Evolutionary conservation across 257 asterid genomes (phyloP).

Genomic region (Hygrophila difformis): DNA sequence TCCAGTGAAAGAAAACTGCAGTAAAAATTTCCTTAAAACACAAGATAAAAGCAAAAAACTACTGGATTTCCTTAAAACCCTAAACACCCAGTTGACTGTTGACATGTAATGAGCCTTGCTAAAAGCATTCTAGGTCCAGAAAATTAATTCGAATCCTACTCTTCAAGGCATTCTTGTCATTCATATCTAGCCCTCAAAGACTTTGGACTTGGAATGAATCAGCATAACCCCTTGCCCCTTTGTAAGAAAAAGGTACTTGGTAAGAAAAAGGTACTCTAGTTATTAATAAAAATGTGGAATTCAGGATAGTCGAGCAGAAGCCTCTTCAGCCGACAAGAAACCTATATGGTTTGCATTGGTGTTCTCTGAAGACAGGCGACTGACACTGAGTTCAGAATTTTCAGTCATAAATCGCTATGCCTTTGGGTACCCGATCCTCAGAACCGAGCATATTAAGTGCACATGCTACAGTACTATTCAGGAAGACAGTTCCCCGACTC

Average conservation of each 20-base stretch:
- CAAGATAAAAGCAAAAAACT: too few relatives aligned
- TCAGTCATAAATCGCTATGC: conserved; percentile 22
- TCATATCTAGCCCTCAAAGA: too few relatives aligned
- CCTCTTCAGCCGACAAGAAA: conserved; percentile 12
- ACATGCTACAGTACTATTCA: conserved; percentile 21
- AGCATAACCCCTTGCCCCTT: too few relatives aligned
- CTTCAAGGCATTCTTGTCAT: too few relatives aligned
- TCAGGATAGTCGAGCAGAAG: conserved; percentile 11
- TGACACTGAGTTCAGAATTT: conserved; percentile 18
- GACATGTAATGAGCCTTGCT: too few relatives aligned
- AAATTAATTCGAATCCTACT: too few relatives aligned
- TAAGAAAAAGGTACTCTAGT: conserved; percentile 17
- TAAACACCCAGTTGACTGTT: too few relatives aligned
- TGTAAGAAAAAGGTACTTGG: too few relatives aligned
- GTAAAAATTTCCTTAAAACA: background rate
- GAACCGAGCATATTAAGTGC: conserved; percentile 32
- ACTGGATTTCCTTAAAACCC: too few relatives aligned
- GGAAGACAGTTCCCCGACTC: conserved; percentile 20
- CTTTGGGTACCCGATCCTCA: conserved; percentile 17
- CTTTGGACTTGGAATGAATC: background rate
- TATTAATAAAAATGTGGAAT: conserved; percentile 24
- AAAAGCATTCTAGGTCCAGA: too few relatives aligned
- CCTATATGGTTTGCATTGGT: conserved; percentile 15
- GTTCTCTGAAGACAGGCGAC: conserved; percentile 30
- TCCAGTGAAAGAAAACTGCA: background rate